Conservation (phyloP, 441 rosid genomes). For the Erysimum cheiri region DNA sequence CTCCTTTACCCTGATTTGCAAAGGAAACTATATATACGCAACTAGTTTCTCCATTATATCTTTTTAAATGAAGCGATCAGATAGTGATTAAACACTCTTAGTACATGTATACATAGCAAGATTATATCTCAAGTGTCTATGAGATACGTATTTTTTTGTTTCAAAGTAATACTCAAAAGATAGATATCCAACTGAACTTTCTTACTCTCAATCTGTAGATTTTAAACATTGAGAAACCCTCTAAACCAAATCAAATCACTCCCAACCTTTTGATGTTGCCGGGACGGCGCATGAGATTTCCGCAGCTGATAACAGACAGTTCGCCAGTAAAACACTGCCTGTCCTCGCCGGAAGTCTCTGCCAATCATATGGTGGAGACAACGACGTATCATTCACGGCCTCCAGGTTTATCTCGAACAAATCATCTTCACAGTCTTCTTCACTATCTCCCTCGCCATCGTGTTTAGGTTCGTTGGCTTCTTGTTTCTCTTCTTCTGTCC, state of each 20-base stretch:
- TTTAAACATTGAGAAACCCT: constrained; percentile 7
- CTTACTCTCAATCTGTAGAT: neutral
- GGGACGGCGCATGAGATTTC: constrained; percentile 44
- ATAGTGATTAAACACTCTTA: neutral
- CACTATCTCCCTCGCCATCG: constrained; percentile 6
- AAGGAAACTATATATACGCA: neutral
- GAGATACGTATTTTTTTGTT: neutral
- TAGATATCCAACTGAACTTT: neutral
- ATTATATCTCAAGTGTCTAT: neutral
- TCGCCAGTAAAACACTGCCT: constrained; percentile 43
- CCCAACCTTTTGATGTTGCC: constrained; percentile 27
- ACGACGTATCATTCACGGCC: constrained; percentile 6
- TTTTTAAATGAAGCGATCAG: neutral
- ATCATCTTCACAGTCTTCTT: constrained; percentile 38
- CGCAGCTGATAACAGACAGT: constrained; percentile 44
- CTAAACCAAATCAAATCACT: constrained; percentile 28
- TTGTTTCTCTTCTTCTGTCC: constrained; percentile 25
- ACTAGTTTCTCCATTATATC: neutral
- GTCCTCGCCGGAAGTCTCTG: constrained; percentile 32
- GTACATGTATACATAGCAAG: neutral
- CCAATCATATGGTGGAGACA: constrained; percentile 4
- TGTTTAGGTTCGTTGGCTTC: constrained; percentile 1
- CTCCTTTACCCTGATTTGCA: neutral
- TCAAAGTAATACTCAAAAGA: too few species aligned
- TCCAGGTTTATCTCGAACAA: constrained; percentile 43